phyloP scores from a whole-genome alignment of 2,329 filamentous ascomycete species.

The Cladosporium sp. region DNA sequence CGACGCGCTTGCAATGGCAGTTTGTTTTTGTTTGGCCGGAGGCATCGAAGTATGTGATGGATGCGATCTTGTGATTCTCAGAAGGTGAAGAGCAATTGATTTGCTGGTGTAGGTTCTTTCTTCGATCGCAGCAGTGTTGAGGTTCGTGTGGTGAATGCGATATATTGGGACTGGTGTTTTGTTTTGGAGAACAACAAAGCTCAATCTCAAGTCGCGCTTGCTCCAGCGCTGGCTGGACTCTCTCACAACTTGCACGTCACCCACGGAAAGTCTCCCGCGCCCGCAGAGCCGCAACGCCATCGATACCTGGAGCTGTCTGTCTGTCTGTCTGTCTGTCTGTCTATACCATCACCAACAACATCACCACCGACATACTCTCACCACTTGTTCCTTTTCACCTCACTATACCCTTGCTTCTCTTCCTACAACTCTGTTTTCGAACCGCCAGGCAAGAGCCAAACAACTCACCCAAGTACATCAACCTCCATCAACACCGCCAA shows the following conservation, averaged over 20 bases:
- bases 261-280: neutral
- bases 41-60: conserved; percentile 1
- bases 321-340: neutral
- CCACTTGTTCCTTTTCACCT: neutral
- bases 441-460: neutral
- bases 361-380: neutral
- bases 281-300: neutral
- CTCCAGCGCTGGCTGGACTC: too few species aligned
- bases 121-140: too few species aligned
- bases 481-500: conserved; percentile 11
- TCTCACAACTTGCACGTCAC: too few species aligned
- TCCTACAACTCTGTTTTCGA: neutral
- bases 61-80: too few species aligned
- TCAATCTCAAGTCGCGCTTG: neutral
- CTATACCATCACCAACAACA: neutral
- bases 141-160: too few species aligned
- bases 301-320: neutral
- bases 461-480: neutral
- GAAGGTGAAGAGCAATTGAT: too few species aligned
- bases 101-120: too few species aligned
- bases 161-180: too few species aligned
- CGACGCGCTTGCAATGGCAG: conserved; percentile 9
- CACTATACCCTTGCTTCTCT: neutral
- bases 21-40: conserved; percentile 10
- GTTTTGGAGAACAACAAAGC: neutral